phyloP scores from a whole-genome alignment of 2,329 filamentous ascomycete species.

The Talaromyces sp. region DNA sequence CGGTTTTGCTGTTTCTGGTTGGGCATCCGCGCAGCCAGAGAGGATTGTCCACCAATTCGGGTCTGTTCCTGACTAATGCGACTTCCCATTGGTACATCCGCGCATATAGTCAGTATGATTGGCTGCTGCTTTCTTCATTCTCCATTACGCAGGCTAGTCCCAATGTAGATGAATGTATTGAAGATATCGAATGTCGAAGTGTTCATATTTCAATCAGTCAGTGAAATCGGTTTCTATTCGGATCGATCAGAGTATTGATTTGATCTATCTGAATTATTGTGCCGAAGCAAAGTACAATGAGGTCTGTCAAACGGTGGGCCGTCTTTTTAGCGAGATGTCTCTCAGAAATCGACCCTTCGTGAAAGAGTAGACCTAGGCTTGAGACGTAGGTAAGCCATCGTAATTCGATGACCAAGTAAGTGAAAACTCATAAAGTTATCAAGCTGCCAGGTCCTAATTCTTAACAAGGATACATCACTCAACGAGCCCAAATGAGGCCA shows the following conservation, averaged over 20 bases:
- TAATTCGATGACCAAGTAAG: too few species aligned
- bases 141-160: neutral
- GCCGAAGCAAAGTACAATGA: neutral
- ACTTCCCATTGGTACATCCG: slow-evolving; percentile 15
- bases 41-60: slow-evolving; percentile 8
- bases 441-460: too few species aligned
- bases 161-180: neutral
- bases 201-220: neutral
- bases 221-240: neutral
- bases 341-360: neutral
- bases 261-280: neutral
- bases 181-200: neutral
- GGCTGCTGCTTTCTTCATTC: neutral
- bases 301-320: neutral
- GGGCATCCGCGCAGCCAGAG: slow-evolving; percentile 12
- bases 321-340: neutral
- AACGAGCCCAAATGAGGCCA: too few species aligned
- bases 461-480: too few species aligned
- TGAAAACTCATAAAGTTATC: too few species aligned
- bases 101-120: neutral
- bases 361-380: neutral
- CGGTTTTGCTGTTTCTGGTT: neutral
- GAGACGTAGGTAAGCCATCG: too few species aligned
- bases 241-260: neutral
- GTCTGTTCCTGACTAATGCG: slow-evolving; percentile 15